A percentile compares a stretch with the other conserved stretches of the same genome.
These are phyloP conservation scores for Sesbania bispinosa DNA, from an alignment of 306 rosid species.

Conservation along the genomic window DNA sequence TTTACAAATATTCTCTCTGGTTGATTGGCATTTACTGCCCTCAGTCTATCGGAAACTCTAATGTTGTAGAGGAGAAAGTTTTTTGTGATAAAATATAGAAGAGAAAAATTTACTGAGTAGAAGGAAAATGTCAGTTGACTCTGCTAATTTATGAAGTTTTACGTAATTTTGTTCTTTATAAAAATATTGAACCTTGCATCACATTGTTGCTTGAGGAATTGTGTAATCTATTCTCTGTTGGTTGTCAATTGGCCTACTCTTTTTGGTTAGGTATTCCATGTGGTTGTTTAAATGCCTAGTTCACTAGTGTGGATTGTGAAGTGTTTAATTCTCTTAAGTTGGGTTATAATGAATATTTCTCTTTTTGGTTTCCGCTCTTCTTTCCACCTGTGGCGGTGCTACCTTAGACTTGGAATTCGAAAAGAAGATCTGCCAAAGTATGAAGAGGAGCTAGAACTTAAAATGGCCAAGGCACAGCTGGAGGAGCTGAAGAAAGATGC, in stretches of 20 bases:
- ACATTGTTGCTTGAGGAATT: slow-evolving; percentile 5
- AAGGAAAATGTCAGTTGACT: not conserved
- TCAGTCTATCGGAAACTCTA: not conserved
- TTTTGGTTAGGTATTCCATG: not conserved
- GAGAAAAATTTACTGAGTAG: not conserved
- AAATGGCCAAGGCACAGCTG: slow-evolving; percentile 79
- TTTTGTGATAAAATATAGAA: not conserved
- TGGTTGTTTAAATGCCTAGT: slow-evolving; percentile 3
- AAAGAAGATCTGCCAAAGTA: slow-evolving; percentile 73
- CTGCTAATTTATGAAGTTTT: not conserved
- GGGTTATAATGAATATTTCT: slow-evolving; percentile 4
- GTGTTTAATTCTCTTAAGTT: not conserved
- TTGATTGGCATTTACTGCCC: not conserved
- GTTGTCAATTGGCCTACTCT: not conserved
- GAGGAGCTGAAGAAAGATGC: slow-evolving; percentile 82
- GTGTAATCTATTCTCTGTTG: not conserved
- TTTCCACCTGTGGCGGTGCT: slow-evolving; percentile 3
- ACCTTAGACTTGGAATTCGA: slow-evolving; percentile 62
- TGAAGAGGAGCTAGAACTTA: slow-evolving; percentile 78
- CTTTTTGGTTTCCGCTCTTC: not conserved
- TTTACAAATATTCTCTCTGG: not conserved
- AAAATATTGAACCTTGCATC: not conserved
- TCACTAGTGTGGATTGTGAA: not conserved
- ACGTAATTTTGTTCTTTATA: not conserved
- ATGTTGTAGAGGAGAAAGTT: not conserved